phyloP scores from a whole-genome alignment of 345 rosid genomes.

The Isatis tinctoria region DNA sequence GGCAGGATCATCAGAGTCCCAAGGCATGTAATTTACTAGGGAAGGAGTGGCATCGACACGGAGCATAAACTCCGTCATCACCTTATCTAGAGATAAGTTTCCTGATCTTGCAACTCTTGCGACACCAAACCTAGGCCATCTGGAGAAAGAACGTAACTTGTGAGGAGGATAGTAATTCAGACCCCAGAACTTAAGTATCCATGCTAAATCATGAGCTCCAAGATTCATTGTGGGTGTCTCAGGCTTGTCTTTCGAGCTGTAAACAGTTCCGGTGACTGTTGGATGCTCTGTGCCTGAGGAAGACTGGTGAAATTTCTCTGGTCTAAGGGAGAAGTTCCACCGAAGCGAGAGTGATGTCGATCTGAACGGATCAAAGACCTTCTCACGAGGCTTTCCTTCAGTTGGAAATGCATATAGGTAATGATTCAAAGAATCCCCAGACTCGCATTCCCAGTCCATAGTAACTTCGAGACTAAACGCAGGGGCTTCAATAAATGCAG shows the following conservation, averaged over 20 bases:
- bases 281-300: constrained; percentile 36
- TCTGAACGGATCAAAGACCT: constrained; percentile 87
- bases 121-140: constrained; percentile 95
- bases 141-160: constrained; percentile 81
- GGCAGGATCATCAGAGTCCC: constrained; percentile 93
- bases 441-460: constrained; percentile 94
- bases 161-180: constrained; percentile 92
- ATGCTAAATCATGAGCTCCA: constrained; percentile 97
- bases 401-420: constrained; percentile 81
- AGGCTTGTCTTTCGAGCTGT: constrained; percentile 27
- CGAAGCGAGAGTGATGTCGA: constrained; percentile 91
- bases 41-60: constrained; percentile 82
- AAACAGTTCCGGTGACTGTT: constrained; percentile 9
- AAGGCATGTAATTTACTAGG: constrained; percentile 63
- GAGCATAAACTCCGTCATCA: constrained; percentile 94
- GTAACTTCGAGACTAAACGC: constrained; percentile 73
- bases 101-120: constrained; percentile 83
- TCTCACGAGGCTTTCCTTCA: constrained; percentile 80
- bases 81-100: constrained; percentile 85
- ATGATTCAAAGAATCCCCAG: constrained; percentile 88
- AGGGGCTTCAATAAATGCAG: constrained; percentile 72
- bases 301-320: constrained; percentile 48
- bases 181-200: constrained; percentile 79
- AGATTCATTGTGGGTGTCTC: constrained; percentile 69
- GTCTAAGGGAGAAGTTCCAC: constrained; percentile 86